Base-by-base conservation (phyloP, 495 filamentous ascomycete genomes). In the Neurospora sp. region DNA sequence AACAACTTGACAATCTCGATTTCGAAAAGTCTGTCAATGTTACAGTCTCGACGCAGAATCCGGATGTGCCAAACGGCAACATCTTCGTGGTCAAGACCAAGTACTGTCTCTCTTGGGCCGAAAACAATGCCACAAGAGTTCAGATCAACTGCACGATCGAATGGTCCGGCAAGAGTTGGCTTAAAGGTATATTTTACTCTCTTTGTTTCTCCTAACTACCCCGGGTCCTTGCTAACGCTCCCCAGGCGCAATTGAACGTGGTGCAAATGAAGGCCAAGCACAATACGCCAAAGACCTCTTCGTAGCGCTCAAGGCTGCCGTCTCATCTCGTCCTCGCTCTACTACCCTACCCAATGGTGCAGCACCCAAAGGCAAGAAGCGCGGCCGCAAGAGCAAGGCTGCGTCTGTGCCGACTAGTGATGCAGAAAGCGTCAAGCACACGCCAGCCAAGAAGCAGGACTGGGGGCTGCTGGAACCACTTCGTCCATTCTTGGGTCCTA, bases 111-210 rank as follows among this genome's bases (percentile, higher is more conserved):
- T 92, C 91, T 48, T 99, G 96, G 96, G 94, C 89, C 3, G 86
- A 96, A 39, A 90, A 88, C 72, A 96, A 96, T 76, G 84, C 90
- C 35, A 99, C 96, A 0, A 88, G 93, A 40, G 82, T 99, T 38
- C 86, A 94, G 37, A 89, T 93, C 81, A 97, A 90, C 72, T 97
- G 93, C 81, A 90, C 90, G 0, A 92, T 98, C 69, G 96, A 98
- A 78, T 99, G 96, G 96, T 89, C 92, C 0, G 94, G 96, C 72
- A 99, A 99, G 86, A 97, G 93, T 83, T 99, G 96, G 96, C 80
- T 98, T 46, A 98, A 97, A 85, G 93, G 95, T 97, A 88, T 39
- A 73, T 66, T 18, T 16, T 40, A 6, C 18, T 20, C 39, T 31
- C 23, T 23, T 2, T 7, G 35, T 35, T 14, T 7, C n/a, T 72